phyloP scores from a whole-genome alignment of 2,329 filamentous ascomycete species.

The Decorospora gaudefroyi region DNA sequence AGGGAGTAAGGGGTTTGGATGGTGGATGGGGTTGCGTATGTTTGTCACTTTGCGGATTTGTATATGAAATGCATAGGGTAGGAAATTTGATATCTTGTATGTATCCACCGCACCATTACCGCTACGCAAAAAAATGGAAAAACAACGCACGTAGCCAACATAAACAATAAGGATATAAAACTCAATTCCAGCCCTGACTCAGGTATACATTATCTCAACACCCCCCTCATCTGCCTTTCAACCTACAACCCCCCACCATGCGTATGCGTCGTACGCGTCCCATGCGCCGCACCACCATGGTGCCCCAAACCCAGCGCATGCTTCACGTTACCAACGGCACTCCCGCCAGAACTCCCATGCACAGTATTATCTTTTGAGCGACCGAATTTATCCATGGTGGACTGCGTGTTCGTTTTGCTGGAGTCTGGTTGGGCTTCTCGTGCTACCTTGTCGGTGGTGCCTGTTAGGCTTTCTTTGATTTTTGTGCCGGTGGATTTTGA shows the following conservation, averaged over 20 bases:
- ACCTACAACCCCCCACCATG: conserved; percentile 5
- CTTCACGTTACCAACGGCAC: conserved; percentile 55
- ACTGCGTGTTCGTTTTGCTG: conserved; percentile 60
- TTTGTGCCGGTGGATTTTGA: conserved; percentile 65
- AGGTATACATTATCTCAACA: too few species aligned
- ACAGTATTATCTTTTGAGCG: conserved; percentile 48
- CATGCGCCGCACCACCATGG: conserved; percentile 43
- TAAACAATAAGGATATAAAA: too few species aligned
- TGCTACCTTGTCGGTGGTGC: conserved; percentile 59
- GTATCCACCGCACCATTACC: too few species aligned
- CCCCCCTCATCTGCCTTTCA: too few species aligned
- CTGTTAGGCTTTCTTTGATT: conserved; percentile 61
- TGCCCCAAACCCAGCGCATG: conserved; percentile 52
- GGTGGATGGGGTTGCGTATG: too few species aligned
- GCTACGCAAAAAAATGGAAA: too few species aligned
- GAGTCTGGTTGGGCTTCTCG: conserved; percentile 50
- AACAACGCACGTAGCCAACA: too few species aligned
- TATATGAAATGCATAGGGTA: too few species aligned
- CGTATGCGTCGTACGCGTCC: conserved; percentile 10
- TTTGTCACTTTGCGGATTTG: too few species aligned
- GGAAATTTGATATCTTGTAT: too few species aligned
- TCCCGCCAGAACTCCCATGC: conserved; percentile 45
- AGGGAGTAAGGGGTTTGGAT: too few species aligned
- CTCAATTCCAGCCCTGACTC: too few species aligned
- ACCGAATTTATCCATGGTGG: conserved; percentile 49